Conservation (phyloP, 2,329 filamentous ascomycete genomes). For the Pseudogymnoascus pannorum region DNA sequence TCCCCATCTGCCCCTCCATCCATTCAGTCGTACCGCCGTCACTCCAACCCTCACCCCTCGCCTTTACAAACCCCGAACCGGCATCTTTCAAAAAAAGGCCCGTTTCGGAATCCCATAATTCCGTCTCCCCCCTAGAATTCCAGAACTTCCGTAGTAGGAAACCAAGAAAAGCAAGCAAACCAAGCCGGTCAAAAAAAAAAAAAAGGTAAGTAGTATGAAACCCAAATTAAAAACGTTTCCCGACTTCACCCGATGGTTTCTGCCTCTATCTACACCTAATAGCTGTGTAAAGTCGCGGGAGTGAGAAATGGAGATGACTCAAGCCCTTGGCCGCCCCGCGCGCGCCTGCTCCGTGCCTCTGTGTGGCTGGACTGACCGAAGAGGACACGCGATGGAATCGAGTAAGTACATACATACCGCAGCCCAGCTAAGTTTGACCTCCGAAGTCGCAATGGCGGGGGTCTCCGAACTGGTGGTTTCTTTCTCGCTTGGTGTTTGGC, state of each 20-base stretch:
- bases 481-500: neutral
- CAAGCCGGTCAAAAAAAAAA: neutral
- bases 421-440: neutral
- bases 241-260: neutral
- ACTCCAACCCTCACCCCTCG: neutral
- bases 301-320: slow-evolving; percentile 6
- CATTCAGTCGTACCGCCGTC: neutral
- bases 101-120: neutral
- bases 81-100: neutral
- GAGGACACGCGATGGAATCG: neutral
- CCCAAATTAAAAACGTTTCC: neutral
- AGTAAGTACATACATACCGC: too few relatives aligned
- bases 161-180: neutral
- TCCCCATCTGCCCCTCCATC: neutral
- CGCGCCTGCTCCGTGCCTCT: neutral
- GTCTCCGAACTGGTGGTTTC: neutral
- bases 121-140: neutral
- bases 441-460: neutral
- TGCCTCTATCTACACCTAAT: neutral
- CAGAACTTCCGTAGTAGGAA: neutral
- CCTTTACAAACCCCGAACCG: neutral
- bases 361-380: neutral
- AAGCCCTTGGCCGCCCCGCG: neutral
- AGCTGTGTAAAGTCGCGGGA: neutral
- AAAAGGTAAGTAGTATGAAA: neutral